Evolutionary conservation across 2,329 filamentous ascomycete species (phyloP), one percentile per base, ranked within the genome.

Genomic region (Colletotrichum lindemuthianum): DNA sequence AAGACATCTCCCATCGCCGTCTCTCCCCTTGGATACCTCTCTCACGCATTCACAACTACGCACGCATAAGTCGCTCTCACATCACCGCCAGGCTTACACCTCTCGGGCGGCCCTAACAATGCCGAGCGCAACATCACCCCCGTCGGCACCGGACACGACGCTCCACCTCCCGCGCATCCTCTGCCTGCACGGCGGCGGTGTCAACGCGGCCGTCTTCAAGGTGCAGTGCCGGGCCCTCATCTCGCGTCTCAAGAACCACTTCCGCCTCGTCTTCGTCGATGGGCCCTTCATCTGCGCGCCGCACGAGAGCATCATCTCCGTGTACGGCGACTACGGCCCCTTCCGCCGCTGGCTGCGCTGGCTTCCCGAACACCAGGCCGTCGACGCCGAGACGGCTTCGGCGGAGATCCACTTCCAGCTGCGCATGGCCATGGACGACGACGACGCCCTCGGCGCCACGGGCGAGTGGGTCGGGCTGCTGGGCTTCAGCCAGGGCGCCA

Each of bases 181-280:
- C 69, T 93, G 90, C 77, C 87, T 94, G n/a, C 91, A 94, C 75
- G 91, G 91, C 73, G 91, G 91, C 70, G 91, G 91, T 66, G 88
- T 89, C 68, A 93, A 90, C 71, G 88, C 84, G n/a, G 73, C 82
- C 44, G 86, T 93, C 74, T 93, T 93, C 79, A 79, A 83, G 66
- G 75, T 84, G 10, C 91, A 94, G 78, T 87, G 88, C 69, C 90
- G 91, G 67, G 79, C 79, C 67, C 70, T 86, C 58, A 74, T 76
- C 53, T 68, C 73, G 36, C 74, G 72, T 33, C 84, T 93, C 0
- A 73, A 77, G 48, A 74, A 82, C 7, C 76, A 83, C 49, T 92
- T 93, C 75, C 88, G 91, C 44, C 83, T 93, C 68, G 87, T 91
- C 71, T 95, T 90, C 77, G 87, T 86, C 68, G 86, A 93, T 69